Conservation (phyloP, 352 stramenopile species). For the Pythium periplocum region DNA sequence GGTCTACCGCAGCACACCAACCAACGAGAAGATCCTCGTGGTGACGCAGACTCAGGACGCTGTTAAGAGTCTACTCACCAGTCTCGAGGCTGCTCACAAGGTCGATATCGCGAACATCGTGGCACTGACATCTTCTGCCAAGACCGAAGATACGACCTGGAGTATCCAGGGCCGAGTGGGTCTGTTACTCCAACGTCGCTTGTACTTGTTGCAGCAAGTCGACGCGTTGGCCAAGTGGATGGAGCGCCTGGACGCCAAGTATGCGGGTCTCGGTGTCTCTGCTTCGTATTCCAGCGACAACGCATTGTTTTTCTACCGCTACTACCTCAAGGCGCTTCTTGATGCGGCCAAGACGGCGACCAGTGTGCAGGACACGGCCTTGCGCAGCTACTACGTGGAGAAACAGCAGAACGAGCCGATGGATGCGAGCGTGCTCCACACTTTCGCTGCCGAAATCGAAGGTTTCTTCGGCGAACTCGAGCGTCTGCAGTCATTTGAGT, state of each 20-base stretch:
- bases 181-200: slow-evolving; percentile 54
- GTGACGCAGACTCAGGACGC: slow-evolving; percentile 95
- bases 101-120: slow-evolving; percentile 86
- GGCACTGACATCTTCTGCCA: slow-evolving; percentile 65
- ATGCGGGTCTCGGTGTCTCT: slow-evolving; percentile 54
- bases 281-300: slow-evolving; percentile 96
- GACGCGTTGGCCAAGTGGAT: slow-evolving; percentile 90
- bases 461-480: slow-evolving; percentile 91
- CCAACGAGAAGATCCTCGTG: slow-evolving; percentile 89
- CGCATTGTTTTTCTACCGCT: slow-evolving; percentile 92
- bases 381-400: slow-evolving; percentile 34
- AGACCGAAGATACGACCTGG: slow-evolving; percentile 67
- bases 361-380: slow-evolving; percentile 11
- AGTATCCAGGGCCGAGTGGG: slow-evolving; percentile 82
- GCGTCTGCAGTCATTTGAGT: slow-evolving; percentile 92
- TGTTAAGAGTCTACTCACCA: slow-evolving; percentile 94
- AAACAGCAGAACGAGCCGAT: slow-evolving; percentile 6
- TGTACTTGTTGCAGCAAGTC: slow-evolving; percentile 89
- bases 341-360: slow-evolving; percentile 22
- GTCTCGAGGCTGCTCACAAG: slow-evolving; percentile 84
- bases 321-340: slow-evolving; percentile 85
- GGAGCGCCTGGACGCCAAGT: slow-evolving; percentile 31
- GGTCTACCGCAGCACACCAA: slow-evolving; percentile 79
- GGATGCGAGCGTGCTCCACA: slow-evolving; percentile 11
- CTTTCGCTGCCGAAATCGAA: slow-evolving; percentile 70